phyloP scores from a whole-genome alignment of 2,329 filamentous ascomycete species.

The Cytospora chrysosperma region DNA sequence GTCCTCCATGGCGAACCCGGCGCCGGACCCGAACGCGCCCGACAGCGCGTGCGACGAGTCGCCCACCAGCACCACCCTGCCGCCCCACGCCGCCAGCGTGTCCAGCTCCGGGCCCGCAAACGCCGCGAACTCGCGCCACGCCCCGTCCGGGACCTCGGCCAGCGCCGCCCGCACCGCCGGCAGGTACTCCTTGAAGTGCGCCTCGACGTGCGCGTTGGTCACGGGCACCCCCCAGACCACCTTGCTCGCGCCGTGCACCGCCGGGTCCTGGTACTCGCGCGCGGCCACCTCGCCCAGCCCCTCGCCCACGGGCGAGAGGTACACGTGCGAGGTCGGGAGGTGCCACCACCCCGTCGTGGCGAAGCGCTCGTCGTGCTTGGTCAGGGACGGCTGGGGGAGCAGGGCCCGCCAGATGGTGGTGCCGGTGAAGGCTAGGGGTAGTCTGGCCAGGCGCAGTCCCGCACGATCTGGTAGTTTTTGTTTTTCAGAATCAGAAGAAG shows the following conservation, averaged over 20 bases:
- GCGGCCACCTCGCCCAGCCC: conserved; percentile 41
- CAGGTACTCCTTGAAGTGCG: conserved; percentile 35
- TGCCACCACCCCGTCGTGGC: conserved; percentile 44
- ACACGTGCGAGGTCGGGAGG: conserved; percentile 41
- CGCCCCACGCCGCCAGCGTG: conserved; percentile 29
- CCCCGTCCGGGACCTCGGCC: conserved; percentile 7
- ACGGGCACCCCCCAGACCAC: conserved; percentile 40
- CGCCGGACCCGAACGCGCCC: conserved; percentile 42
- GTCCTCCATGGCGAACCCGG: conserved; percentile 39
- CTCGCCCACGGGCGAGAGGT: conserved; percentile 41
- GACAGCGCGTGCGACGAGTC: conserved; percentile 56
- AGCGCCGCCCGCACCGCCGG: conserved; percentile 13
- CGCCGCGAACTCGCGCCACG: conserved; percentile 29
- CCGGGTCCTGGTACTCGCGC: conserved; percentile 35
- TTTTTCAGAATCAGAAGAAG: too few species aligned
- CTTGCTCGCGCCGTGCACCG: conserved; percentile 31
- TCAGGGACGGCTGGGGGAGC: conserved; percentile 38
- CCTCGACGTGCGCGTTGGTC: conserved; percentile 37
- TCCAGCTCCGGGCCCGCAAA: conserved; percentile 34
- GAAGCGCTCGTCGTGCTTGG: conserved; percentile 32
- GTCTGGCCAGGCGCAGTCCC: conserved; percentile 20
- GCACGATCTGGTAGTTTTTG: conserved; percentile 14
- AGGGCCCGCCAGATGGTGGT: conserved; percentile 48
- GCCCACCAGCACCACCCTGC: conserved; percentile 50
- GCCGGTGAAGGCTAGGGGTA: conserved; percentile 35